phyloP scores from a whole-genome alignment of 495 filamentous ascomycete genomes.

The Aspergillus sclerotiicarbonarius region DNA sequence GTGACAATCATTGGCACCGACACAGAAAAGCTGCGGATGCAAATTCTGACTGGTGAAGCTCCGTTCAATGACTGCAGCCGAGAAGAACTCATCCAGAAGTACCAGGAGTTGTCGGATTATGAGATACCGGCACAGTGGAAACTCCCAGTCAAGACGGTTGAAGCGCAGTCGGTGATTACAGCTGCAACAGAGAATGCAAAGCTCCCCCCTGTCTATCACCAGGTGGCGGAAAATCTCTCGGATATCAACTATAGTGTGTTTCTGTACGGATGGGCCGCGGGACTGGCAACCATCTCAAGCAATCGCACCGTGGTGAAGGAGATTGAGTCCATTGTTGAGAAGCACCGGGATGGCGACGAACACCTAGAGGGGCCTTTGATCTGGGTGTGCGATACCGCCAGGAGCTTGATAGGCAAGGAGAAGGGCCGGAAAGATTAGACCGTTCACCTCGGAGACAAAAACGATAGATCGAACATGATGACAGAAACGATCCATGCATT shows the following conservation, averaged over 20 bases:
- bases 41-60: slow-evolving; percentile 49
- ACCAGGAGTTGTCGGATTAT: slow-evolving; percentile 52
- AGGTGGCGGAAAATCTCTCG: slow-evolving; percentile 48
- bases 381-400: slow-evolving; percentile 62
- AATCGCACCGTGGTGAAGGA: slow-evolving; percentile 64
- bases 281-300: slow-evolving; percentile 62
- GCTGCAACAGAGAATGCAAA: slow-evolving; percentile 24
- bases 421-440: slow-evolving; percentile 42
- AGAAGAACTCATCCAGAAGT: slow-evolving; percentile 34
- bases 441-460: neutral
- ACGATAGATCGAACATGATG: slow-evolving; percentile 2
- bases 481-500: neutral
- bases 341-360: slow-evolving; percentile 34
- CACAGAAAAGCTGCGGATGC: slow-evolving; percentile 55
- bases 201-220: slow-evolving; percentile 37
- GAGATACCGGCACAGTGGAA: slow-evolving; percentile 44
- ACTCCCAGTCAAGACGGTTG: slow-evolving; percentile 52
- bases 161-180: slow-evolving; percentile 33
- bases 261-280: slow-evolving; percentile 62
- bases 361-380: slow-evolving; percentile 52
- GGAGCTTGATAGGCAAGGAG: slow-evolving; percentile 65
- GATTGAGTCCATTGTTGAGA: slow-evolving; percentile 55
- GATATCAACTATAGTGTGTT: slow-evolving; percentile 67
- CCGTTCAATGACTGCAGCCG: slow-evolving; percentile 24
- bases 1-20: slow-evolving; percentile 64